Percentiles rank a stretch among this genome's conserved stretches.
Conservation (phyloP, 768 basidiomycete genomes). For the Phylloporus arenicola region DNA sequence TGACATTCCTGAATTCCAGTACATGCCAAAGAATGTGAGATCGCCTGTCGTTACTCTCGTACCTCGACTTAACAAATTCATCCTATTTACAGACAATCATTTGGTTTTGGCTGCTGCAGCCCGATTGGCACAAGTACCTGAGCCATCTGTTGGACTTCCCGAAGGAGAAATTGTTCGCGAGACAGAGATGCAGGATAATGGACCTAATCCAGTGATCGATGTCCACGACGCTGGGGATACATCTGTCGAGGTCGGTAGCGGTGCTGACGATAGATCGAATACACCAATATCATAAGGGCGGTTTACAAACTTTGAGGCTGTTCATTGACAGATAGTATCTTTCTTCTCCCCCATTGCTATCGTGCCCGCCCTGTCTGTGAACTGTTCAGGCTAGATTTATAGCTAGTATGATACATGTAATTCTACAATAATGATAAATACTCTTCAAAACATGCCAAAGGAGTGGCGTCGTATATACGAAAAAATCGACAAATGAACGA, state of each 20-base stretch:
- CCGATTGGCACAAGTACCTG: slow-evolving; percentile 2
- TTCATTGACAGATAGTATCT: neutral
- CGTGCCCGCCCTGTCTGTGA: neutral
- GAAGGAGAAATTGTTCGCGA: slow-evolving; percentile 1
- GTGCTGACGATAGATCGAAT: slow-evolving; percentile 1
- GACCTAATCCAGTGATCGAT: neutral
- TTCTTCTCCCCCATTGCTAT: neutral
- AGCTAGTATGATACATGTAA: slow-evolving; percentile 23
- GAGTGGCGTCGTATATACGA: slow-evolving; percentile 12
- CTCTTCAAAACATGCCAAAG: slow-evolving; percentile 11
- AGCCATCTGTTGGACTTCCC: neutral
- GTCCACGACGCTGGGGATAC: neutral
- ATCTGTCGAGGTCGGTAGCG: neutral
- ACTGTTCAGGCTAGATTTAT: slow-evolving; percentile 6
- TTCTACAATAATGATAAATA: slow-evolving; percentile 28
- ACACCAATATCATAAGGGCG: neutral
- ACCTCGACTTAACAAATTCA: slow-evolving; percentile 1
- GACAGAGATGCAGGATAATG: neutral
- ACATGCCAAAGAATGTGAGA: slow-evolving; percentile 74
- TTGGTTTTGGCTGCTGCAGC: slow-evolving; percentile 19
- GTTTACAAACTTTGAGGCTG: neutral
- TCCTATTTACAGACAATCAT: slow-evolving; percentile 35
- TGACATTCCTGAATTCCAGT: slow-evolving; percentile 33
- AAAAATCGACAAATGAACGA: slow-evolving; percentile 13
- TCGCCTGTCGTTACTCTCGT: slow-evolving; percentile 1